Evolutionary conservation across 2,329 filamentous ascomycete species (phyloP), one percentile per base, ranked within the genome.

Genomic region (Septoria linicola): DNA sequence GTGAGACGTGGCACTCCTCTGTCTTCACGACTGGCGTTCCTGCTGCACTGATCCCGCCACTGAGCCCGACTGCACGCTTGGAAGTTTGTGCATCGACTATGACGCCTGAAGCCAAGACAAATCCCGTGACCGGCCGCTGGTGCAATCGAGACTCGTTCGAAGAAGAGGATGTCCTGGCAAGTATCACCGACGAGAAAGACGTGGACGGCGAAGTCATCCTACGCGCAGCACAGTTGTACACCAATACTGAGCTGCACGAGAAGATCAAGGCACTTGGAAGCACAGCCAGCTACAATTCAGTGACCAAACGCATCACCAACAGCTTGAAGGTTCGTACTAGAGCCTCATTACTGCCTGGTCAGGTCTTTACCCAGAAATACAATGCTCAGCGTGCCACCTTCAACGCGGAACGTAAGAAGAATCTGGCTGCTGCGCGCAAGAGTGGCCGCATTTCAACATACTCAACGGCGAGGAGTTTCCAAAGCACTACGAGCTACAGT

Each of bases 241-340:
- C 44, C 4, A 48, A 48, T 19, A 41, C 25, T 13, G 44, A 48
- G 36, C 25, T 48, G 4, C n/a, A 32, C 17, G 16, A 21, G 4
- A n/a, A 11, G 5, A 11, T 40, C 25, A 27, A 8, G 4, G n/a
- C 23, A 6, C 8, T 20, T 2, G 44, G 44, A 2, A 40, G 35
- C 4, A 20, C 23, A 11, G 44, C 30, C 1, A 41, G 21, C 2
- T 40, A 48, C 16, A 48, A 48, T n/a, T 31, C 35, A 0, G 36
- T 48, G 10, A 48, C 44, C 1, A 48, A 48, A 17, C 44, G 44
- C 8, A 48, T 48, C 44, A 48, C 35, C 4, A 48, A 48, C 25
- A 17, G 14, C 3, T 35, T 48, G 2, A 48, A 48, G 17, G 36
- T 35, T 5, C 36, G 21, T 14, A 23, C 44, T 3, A 16, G 13